Conservation (phyloP, 768 basidiomycete genomes). For the Psilocybe tampanensis region DNA sequence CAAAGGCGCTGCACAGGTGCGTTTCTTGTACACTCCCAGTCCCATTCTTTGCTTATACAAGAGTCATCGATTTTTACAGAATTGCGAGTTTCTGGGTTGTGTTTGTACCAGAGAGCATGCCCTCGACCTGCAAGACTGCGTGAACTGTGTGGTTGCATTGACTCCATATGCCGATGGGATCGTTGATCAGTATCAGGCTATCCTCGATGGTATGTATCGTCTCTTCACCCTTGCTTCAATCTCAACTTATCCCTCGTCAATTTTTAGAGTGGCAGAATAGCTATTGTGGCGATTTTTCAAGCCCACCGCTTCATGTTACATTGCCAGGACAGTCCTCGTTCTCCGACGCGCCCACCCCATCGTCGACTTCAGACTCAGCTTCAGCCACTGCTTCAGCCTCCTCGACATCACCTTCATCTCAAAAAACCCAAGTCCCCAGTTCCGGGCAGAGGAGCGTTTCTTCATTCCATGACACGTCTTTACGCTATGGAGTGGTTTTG, state of each 20-base stretch:
- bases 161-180: slow-evolving; percentile 9
- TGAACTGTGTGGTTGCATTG: slow-evolving; percentile 15
- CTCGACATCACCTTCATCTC: background rate
- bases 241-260: background rate
- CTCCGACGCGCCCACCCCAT: background rate
- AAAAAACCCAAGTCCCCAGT: background rate
- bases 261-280: slow-evolving; percentile 14
- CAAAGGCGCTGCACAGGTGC: slow-evolving; percentile 10
- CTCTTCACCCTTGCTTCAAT: background rate
- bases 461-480: background rate
- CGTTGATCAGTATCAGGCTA: slow-evolving; percentile 5
- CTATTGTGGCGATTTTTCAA: slow-evolving; percentile 9
- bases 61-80: background rate
- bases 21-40: background rate
- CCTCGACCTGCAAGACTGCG: slow-evolving; percentile 11
- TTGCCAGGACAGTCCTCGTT: background rate
- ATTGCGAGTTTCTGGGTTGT: slow-evolving; percentile 10
- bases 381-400: background rate
- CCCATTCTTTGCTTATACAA: background rate
- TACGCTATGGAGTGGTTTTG: background rate
- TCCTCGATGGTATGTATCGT: slow-evolving; percentile 12
- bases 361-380: background rate
- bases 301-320: slow-evolving; percentile 8
- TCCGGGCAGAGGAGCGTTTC: background rate
- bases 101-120: slow-evolving; percentile 13